Evolutionary conservation across 2,329 filamentous ascomycete species (phyloP).

Genomic region (Aspergillus persii): DNA sequence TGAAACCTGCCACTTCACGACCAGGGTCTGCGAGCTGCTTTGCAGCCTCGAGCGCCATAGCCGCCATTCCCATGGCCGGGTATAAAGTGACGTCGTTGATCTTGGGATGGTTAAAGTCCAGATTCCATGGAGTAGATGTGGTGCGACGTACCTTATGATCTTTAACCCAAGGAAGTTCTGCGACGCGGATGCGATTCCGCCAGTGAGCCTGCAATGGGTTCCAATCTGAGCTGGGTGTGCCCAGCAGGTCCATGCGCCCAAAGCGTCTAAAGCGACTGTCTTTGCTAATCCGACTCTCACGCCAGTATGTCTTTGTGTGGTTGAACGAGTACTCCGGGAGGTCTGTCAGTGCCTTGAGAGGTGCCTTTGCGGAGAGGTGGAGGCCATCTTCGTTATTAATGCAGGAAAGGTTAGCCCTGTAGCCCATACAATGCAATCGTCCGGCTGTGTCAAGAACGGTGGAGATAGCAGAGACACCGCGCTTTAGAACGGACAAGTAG

Average conservation of each 20-base stretch:
- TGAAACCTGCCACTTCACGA: no score
- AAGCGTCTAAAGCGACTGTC: background rate
- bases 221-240: background rate
- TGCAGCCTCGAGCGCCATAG: background rate
- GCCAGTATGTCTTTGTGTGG: background rate
- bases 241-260: background rate
- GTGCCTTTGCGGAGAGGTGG: no score
- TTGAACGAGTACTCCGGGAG: background rate
- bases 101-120: background rate
- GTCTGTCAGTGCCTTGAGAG: background rate
- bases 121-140: no score
- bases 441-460: no score
- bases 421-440: no score
- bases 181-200: background rate
- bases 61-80: background rate
- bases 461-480: no score
- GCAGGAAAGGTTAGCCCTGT: no score
- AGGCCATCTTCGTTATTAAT: no score
- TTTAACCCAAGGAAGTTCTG: background rate
- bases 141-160: background rate
- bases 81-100: background rate
- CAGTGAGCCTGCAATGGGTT: background rate
- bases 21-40: background rate
- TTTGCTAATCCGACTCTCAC: background rate
- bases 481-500: no score